Conservation (phyloP, 2,329 filamentous ascomycete species). For the Tolypocladium paradoxum region DNA sequence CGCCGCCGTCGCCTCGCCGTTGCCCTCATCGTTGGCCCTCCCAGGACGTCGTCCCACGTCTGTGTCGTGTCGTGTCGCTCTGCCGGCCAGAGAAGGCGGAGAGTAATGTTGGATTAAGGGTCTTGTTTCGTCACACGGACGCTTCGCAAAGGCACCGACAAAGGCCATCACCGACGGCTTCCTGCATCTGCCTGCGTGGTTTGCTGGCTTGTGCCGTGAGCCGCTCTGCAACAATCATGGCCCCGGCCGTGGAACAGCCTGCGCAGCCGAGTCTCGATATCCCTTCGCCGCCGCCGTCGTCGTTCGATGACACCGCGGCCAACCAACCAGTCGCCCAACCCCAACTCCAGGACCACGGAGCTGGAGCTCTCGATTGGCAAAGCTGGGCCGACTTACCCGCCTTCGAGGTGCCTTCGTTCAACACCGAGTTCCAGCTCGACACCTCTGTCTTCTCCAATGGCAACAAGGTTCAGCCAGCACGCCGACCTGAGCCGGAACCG, state of each 20-base stretch:
- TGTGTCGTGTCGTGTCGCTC: slow-evolving; percentile 6
- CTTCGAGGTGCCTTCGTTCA: slow-evolving; percentile 44
- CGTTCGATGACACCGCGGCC: background rate
- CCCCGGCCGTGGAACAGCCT: slow-evolving; percentile 23
- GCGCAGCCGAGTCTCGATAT: slow-evolving; percentile 22
- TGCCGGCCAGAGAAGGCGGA: slow-evolving; percentile 16
- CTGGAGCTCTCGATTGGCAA: slow-evolving; percentile 1
- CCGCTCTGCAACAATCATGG: slow-evolving; percentile 25
- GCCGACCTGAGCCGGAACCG: slow-evolving; percentile 5
- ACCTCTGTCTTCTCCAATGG: slow-evolving; percentile 29
- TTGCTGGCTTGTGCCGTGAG: slow-evolving; percentile 23
- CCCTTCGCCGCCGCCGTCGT: slow-evolving; percentile 14
- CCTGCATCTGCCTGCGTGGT: background rate
- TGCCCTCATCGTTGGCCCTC: background rate
- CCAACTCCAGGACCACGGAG: background rate
- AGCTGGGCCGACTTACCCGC: slow-evolving; percentile 18
- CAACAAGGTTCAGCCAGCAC: background rate
- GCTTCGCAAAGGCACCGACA: slow-evolving; percentile 3
- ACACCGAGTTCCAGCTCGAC: slow-evolving; percentile 38
- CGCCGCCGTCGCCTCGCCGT: background rate
- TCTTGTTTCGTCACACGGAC: slow-evolving; percentile 10
- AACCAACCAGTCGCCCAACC: background rate
- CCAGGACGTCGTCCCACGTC: background rate
- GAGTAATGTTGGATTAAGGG: slow-evolving; percentile 16
- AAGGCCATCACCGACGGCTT: background rate